Percentiles rank a stretch among this genome's conserved stretches.
These are phyloP conservation scores for Erysimum pusillum DNA, from an alignment of 441 rosid species.

Conservation along the genomic window DNA sequence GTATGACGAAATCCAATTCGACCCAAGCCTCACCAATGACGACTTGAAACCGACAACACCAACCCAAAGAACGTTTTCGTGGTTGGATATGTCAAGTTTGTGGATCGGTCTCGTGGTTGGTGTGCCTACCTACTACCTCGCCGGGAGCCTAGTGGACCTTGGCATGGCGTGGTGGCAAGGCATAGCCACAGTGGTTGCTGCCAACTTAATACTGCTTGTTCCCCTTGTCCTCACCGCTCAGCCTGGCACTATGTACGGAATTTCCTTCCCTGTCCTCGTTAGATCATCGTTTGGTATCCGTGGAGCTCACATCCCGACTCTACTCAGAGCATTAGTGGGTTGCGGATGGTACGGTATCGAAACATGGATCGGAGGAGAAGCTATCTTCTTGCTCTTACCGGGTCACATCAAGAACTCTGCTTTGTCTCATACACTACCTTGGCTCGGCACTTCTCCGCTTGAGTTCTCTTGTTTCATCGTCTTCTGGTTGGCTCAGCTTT, in stretches of 20 bases:
- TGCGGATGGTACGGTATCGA: constrained; percentile 99
- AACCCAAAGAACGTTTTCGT: constrained; percentile 66
- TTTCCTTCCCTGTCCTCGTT: constrained; percentile 88
- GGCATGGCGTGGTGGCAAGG: constrained; percentile 99
- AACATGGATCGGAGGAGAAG: constrained; percentile 98
- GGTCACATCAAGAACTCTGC: constrained; percentile 57
- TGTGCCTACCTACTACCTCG: constrained; percentile 86
- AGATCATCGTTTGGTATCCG: constrained; percentile 88
- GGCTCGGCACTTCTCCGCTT: constrained; percentile 88
- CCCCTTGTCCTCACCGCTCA: constrained; percentile 84
- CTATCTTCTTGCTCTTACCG: constrained; percentile 83
- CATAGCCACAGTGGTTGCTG: constrained; percentile 81
- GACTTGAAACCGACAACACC: constrained; percentile 81
- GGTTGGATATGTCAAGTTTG: constrained; percentile 85
- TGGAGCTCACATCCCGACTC: constrained; percentile 92
- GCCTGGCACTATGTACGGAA: constrained; percentile 81
- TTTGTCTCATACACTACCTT: constrained; percentile 55
- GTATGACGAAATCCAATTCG: constrained; percentile 50
- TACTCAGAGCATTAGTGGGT: constrained; percentile 87
- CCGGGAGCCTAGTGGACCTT: constrained; percentile 86
- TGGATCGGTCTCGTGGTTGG: constrained; percentile 97
- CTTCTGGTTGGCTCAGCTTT: constrained; percentile 83
- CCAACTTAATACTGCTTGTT: constrained; percentile 70
- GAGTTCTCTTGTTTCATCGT: constrained; percentile 81
- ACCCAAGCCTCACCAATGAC: constrained; percentile 76